These are phyloP conservation scores for Eutrema heterophyllum DNA, from an alignment of 345 rosid genomes.

Conservation along the genomic window DNA sequence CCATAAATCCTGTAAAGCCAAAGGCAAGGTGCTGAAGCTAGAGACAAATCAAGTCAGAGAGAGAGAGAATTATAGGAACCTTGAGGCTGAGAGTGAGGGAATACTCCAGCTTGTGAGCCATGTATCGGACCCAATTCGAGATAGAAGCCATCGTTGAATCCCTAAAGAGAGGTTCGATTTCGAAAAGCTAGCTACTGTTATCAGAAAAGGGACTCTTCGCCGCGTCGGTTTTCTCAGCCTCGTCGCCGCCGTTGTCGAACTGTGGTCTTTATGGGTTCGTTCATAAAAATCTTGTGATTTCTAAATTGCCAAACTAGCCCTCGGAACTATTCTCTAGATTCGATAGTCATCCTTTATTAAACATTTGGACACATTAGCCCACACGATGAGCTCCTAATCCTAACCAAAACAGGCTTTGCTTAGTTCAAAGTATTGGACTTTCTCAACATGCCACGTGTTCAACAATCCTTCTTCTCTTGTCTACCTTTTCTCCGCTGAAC, in stretches of 20 bases:
- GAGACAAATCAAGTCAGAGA: neutral
- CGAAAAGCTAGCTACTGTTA: neutral
- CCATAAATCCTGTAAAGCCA: neutral
- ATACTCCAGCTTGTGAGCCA: constrained; percentile 65
- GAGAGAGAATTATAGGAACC: constrained; percentile 37
- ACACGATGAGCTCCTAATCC: neutral
- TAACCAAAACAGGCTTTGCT: neutral
- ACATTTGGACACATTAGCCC: neutral
- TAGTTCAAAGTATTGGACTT: constrained; percentile 8
- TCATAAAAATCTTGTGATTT: constrained; percentile 16
- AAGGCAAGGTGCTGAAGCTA: neutral
- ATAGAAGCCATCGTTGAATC: constrained; percentile 51
- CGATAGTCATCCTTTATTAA: neutral
- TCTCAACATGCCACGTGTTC: constrained; percentile 31
- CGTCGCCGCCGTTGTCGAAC: constrained; percentile 25
- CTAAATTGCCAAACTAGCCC: neutral
- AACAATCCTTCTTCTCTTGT: neutral
- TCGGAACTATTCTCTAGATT: neutral
- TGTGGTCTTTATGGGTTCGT: neutral
- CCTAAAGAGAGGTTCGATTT: neutral
- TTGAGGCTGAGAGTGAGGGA: constrained; percentile 57
- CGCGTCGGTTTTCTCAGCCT: constrained; percentile 26
- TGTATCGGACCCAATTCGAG: constrained; percentile 71
- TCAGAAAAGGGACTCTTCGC: constrained; percentile 2
- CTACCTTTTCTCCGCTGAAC: neutral